phyloP scores from a whole-genome alignment of 148 eudicot species.

The Camellia granthamiana region DNA sequence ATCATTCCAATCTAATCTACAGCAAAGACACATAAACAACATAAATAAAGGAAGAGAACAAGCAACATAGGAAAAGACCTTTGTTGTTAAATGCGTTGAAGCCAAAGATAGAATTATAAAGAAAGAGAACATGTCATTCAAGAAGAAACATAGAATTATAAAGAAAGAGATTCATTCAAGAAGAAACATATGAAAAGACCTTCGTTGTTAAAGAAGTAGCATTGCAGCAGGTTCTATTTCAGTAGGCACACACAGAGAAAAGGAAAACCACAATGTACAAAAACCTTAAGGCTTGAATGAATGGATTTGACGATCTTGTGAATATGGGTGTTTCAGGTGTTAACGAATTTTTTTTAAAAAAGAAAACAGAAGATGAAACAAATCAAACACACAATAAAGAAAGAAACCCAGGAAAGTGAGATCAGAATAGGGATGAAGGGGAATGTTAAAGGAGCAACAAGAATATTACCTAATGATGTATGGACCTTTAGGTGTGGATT shows the following conservation, averaged over 20 bases:
- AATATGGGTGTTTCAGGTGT: neutral
- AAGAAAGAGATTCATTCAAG: too few relatives aligned
- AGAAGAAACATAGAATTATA: neutral
- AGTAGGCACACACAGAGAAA: neutral
- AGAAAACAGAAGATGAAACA: neutral
- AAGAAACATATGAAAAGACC: neutral
- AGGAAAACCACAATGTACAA: neutral
- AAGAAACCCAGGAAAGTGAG: neutral
- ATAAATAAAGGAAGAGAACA: too few relatives aligned
- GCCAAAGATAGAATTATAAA: neutral
- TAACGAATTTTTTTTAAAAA: neutral
- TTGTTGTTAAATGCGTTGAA: too few relatives aligned
- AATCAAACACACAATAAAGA: neutral
- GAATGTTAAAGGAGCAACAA: too few relatives aligned
- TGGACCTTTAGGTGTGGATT: too few relatives aligned
- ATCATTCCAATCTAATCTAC: neutral
- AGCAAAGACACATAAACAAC: neutral
- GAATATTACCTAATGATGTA: too few relatives aligned
- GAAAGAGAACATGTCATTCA: neutral
- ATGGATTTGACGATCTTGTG: neutral
- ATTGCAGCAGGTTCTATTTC: slow-evolving; percentile 3
- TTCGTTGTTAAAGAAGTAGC: neutral
- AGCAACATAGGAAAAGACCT: too few relatives aligned
- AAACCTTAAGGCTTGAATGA: slow-evolving; percentile 1
- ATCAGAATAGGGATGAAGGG: too few relatives aligned